phyloP scores from a whole-genome alignment of 2,329 filamentous ascomycete species.

The Dactylellina haptotyla region DNA sequence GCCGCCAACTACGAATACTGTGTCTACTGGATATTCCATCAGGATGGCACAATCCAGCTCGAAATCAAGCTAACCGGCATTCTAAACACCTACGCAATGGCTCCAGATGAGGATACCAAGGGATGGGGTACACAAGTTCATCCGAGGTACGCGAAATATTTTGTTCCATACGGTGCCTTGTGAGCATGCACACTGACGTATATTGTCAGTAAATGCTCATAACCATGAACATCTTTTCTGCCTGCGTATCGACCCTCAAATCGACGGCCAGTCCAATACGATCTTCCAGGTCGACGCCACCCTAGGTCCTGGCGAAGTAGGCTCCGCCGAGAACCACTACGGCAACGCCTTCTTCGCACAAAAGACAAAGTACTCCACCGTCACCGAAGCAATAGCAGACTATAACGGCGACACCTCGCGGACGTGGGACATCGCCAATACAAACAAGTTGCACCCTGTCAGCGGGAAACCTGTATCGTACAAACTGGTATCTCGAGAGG shows the following conservation, averaged over 20 bases:
- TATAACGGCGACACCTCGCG: constrained; percentile 82
- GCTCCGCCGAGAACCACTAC: constrained; percentile 83
- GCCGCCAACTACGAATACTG: constrained; percentile 96
- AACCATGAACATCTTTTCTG: constrained; percentile 98
- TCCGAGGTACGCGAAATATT: constrained; percentile 63
- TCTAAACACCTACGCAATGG: constrained; percentile 87
- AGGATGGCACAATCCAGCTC: constrained; percentile 89
- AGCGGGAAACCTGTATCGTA: constrained; percentile 86
- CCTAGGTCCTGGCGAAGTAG: constrained; percentile 76
- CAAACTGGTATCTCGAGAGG: constrained; percentile 88
- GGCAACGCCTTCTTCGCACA: constrained; percentile 90
- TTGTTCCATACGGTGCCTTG: not conserved
- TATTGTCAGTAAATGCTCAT: constrained; percentile 76
- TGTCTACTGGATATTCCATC: constrained; percentile 88
- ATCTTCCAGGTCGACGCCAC: constrained; percentile 84
- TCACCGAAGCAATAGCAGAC: constrained; percentile 75
- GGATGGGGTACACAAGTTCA: constrained; percentile 94
- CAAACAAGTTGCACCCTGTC: constrained; percentile 82
- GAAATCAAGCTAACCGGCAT: constrained; percentile 93
- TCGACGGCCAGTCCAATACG: constrained; percentile 86
- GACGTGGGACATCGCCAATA: constrained; percentile 92
- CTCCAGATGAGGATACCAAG: constrained; percentile 79
- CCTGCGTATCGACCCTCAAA: constrained; percentile 83
- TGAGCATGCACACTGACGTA: not conserved
- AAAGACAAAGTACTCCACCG: constrained; percentile 80